phyloP scores from a whole-genome alignment of 345 rosid genomes.

The Euphorbia pulcherrima region DNA sequence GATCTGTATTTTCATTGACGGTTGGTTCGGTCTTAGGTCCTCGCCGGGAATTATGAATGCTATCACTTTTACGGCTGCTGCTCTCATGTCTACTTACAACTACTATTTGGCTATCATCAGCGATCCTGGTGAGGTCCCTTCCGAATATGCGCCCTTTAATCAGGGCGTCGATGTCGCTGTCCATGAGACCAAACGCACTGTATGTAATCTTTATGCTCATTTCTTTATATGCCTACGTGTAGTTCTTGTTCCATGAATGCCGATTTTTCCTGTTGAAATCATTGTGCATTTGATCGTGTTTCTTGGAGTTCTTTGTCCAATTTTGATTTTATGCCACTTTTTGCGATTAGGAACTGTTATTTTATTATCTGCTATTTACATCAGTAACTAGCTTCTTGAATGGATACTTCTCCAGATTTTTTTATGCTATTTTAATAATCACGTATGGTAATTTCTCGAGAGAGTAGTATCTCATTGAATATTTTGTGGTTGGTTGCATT shows the following conservation, averaged over 20 bases:
- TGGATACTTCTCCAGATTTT: not conserved
- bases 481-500: not conserved
- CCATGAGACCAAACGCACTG: conserved; percentile 95
- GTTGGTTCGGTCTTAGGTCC: conserved; percentile 78
- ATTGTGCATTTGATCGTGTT: conserved; percentile 4
- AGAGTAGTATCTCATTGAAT: not conserved
- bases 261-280: not conserved
- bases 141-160: conserved; percentile 61
- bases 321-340: not conserved
- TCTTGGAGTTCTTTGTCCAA: not conserved
- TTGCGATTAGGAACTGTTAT: not conserved
- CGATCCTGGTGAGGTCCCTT: conserved; percentile 89
- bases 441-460: not conserved
- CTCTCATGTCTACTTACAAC: conserved; percentile 57
- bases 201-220: conserved; percentile 16
- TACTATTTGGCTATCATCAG: conserved; percentile 55
- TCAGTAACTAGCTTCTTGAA: not conserved
- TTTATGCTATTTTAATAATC: not conserved
- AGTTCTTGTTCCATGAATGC: conserved; percentile 1
- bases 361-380: not conserved
- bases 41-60: conserved; percentile 82
- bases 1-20: conserved; percentile 74
- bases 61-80: conserved; percentile 56
- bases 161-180: conserved; percentile 63
- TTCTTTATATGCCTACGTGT: not conserved